Evolutionary conservation across 2,329 filamentous ascomycete genomes (phyloP).

Genomic region (Herpomyces periplanetae): DNA sequence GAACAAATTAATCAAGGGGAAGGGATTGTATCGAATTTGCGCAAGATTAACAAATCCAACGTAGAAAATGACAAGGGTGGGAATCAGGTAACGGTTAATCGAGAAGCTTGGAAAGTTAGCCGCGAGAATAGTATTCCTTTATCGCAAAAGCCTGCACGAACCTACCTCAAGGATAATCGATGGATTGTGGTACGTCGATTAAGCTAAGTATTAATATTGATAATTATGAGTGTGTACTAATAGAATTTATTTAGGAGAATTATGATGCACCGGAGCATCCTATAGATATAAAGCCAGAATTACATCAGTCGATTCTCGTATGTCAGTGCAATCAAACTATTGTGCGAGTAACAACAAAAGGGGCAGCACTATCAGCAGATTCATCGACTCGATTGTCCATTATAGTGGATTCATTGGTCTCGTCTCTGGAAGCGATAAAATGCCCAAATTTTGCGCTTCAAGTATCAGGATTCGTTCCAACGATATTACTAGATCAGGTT

Average conservation of each 20-base stretch:
- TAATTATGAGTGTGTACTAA: background rate
- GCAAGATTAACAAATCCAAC: slow-evolving; percentile 62
- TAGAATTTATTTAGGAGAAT: slow-evolving; percentile 22
- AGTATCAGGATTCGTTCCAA: slow-evolving; percentile 48
- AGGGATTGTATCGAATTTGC: slow-evolving; percentile 47
- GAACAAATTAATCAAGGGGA: slow-evolving; percentile 60
- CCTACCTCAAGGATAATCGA: slow-evolving; percentile 53
- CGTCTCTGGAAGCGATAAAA: slow-evolving; percentile 76
- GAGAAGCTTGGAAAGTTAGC: background rate
- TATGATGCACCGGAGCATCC: slow-evolving; percentile 35
- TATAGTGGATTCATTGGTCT: slow-evolving; percentile 57
- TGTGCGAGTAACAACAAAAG: slow-evolving; percentile 60
- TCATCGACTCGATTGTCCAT: slow-evolving; percentile 52
- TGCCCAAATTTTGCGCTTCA: slow-evolving; percentile 77
- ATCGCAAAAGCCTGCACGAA: slow-evolving; percentile 40
- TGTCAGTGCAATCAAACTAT: slow-evolving; percentile 67
- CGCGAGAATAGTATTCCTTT: no score
- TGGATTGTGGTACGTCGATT: slow-evolving; percentile 31
- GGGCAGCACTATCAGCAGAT: slow-evolving; percentile 82
- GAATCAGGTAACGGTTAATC: background rate
- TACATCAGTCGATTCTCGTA: slow-evolving; percentile 65
- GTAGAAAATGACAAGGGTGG: background rate
- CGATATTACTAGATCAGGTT: slow-evolving; percentile 62
- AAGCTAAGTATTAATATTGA: background rate
- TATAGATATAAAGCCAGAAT: slow-evolving; percentile 38